These are phyloP conservation scores for Penicillium manginii DNA, from an alignment of 495 filamentous ascomycete species.

Conservation along the genomic window DNA sequence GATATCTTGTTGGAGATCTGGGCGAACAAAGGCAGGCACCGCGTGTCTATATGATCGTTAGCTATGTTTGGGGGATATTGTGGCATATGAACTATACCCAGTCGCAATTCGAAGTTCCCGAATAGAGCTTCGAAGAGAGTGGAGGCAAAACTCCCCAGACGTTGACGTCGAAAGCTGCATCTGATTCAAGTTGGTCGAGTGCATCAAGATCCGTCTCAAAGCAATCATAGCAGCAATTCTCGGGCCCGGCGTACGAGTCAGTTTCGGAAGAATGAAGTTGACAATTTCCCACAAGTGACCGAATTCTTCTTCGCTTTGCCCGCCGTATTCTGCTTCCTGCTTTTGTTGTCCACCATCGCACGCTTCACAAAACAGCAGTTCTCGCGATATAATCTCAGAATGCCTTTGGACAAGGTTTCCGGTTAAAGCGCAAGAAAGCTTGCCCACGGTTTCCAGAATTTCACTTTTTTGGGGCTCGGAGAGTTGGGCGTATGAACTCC, in stretches of 20 bases:
- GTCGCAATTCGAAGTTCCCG: constrained; percentile 86
- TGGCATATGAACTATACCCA: constrained; percentile 46
- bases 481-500: constrained; percentile 28
- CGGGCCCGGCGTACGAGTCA: constrained; percentile 61
- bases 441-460: constrained; percentile 39
- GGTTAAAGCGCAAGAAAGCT: constrained; percentile 48
- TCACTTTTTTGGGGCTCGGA: constrained; percentile 36
- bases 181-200: constrained; percentile 57
- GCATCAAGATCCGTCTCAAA: constrained; percentile 67
- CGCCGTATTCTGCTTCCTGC: constrained; percentile 13
- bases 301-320: constrained; percentile 33
- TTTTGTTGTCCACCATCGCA: constrained; percentile 36
- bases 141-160: constrained; percentile 78
- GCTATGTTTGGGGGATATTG: constrained; percentile 32
- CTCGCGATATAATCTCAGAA: constrained; percentile 19
- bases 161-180: constrained; percentile 67
- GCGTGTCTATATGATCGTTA: constrained; percentile 53
- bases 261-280: constrained; percentile 55
- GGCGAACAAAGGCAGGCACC: constrained; percentile 65
- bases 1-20: constrained; percentile 46
- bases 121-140: constrained; percentile 77
- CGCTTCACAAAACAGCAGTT: constrained; percentile 40
- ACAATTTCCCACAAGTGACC: constrained; percentile 58
- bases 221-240: constrained; percentile 75
- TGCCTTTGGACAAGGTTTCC: constrained; percentile 24